Evolutionary conservation across 345 rosid species (phyloP).

Genomic region (Brassica incana): DNA sequence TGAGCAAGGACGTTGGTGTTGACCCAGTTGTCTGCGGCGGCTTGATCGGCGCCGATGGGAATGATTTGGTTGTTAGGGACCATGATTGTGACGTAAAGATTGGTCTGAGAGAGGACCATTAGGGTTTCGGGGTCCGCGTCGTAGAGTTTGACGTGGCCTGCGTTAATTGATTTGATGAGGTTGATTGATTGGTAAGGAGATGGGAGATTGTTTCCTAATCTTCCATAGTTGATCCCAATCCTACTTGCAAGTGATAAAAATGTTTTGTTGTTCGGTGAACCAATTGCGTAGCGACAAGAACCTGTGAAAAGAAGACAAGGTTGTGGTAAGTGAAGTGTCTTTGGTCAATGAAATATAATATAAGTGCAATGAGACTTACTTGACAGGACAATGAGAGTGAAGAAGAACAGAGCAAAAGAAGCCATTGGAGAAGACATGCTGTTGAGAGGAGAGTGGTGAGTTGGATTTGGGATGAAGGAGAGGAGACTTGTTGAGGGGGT

Average conservation of each 20-base stretch:
- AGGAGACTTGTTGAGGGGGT: constrained; percentile 17
- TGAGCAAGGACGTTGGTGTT: constrained; percentile 47
- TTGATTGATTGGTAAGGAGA: constrained; percentile 52
- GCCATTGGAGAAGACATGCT: constrained; percentile 19
- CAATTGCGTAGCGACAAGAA: constrained; percentile 20
- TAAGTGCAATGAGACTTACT: constrained; percentile 31
- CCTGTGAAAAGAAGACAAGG: constrained; percentile 17
- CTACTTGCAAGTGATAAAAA: constrained; percentile 21
- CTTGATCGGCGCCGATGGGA: constrained; percentile 46
- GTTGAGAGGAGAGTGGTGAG: constrained; percentile 20
- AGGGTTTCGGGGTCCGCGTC: constrained; percentile 62
- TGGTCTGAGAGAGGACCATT: constrained; percentile 49
- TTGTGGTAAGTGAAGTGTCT: background rate
- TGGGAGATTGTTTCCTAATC: constrained; percentile 52
- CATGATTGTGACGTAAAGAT: constrained; percentile 60
- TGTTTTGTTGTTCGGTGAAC: constrained; percentile 11
- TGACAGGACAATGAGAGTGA: constrained; percentile 28
- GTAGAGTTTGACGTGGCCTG: constrained; percentile 60
- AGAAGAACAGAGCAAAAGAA: constrained; percentile 28
- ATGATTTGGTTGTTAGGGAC: constrained; percentile 60
- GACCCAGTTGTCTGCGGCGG: constrained; percentile 52
- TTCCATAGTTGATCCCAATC: constrained; percentile 42
- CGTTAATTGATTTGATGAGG: constrained; percentile 49
- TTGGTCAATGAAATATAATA: background rate
- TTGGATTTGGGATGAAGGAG: constrained; percentile 1